phyloP scores from a whole-genome alignment of 2,329 filamentous ascomycete species.

The Fusarium decemcellulare region DNA sequence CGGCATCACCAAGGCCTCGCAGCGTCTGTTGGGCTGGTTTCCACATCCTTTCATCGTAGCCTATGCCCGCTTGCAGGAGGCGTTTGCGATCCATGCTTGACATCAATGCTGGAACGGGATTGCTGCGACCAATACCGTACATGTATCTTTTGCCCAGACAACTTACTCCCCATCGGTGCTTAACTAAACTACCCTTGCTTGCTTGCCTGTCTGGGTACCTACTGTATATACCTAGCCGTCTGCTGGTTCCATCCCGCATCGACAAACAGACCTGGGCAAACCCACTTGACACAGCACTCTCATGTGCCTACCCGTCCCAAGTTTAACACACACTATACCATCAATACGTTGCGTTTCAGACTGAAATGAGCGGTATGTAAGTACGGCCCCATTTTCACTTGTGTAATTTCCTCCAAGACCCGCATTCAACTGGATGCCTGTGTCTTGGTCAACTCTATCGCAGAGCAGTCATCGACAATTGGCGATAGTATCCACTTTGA shows the following conservation, averaged over 20 bases:
- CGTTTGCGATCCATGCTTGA: too few species aligned
- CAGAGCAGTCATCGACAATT: not conserved
- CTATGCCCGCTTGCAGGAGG: not conserved
- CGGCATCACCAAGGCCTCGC: not conserved
- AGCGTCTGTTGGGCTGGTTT: not conserved
- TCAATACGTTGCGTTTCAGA: too few species aligned
- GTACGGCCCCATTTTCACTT: not conserved
- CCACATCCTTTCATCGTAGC: not conserved
- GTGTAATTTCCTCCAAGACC: not conserved
- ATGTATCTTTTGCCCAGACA: too few species aligned
- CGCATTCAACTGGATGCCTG: not conserved
- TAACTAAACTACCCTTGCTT: too few species aligned
- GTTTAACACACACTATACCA: not conserved
- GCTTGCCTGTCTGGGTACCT: too few species aligned
- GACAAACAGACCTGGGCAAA: not conserved
- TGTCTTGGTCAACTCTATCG: not conserved
- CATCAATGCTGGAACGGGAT: too few species aligned
- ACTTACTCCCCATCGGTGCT: too few species aligned
- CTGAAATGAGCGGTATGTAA: too few species aligned
- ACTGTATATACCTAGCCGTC: too few species aligned
- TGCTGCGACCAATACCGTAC: too few species aligned
- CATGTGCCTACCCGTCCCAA: not conserved
- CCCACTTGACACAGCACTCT: constrained; percentile 2
- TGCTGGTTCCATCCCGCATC: not conserved
- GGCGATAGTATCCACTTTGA: constrained; percentile 1